Percentiles rank a stretch among this genome's conserved stretches.
Evolutionary conservation across 352 stramenopile genomes (phyloP).

Genomic region (Phytopythium cucurbitacearum): DNA sequence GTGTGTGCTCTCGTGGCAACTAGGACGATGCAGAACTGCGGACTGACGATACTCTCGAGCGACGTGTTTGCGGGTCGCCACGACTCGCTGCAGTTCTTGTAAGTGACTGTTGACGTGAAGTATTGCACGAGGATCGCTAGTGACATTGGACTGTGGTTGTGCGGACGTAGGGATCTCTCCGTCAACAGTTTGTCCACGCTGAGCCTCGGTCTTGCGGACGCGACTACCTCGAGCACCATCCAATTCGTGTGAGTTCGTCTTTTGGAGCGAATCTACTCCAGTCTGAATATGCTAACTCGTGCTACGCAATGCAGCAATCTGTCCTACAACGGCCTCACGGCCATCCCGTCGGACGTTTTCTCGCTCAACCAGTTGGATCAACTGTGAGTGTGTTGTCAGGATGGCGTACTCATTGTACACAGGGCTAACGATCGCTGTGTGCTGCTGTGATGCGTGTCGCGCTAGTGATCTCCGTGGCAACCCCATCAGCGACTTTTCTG

Average conservation of each 20-base stretch:
- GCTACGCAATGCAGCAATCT: constrained; percentile 14
- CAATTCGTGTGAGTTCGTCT: constrained; percentile 10
- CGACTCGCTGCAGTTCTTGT: constrained; percentile 9
- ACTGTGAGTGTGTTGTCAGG: constrained; percentile 10
- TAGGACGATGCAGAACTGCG: constrained; percentile 21
- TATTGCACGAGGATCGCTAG: background rate
- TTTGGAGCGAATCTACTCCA: background rate
- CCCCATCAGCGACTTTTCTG: constrained; percentile 28
- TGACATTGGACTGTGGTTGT: background rate
- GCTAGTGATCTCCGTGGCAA: constrained; percentile 17
- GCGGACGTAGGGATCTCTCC: constrained; percentile 14
- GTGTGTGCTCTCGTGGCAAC: background rate
- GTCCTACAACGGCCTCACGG: constrained; percentile 30
- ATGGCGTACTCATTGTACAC: background rate
- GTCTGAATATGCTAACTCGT: background rate
- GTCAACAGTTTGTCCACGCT: constrained; percentile 10
- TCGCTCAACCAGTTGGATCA: constrained; percentile 19
- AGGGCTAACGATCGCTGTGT: background rate
- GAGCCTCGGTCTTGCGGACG: constrained; percentile 7
- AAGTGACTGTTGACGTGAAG: background rate
- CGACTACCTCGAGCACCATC: constrained; percentile 4
- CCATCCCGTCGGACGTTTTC: constrained; percentile 19
- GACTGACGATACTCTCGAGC: constrained; percentile 9
- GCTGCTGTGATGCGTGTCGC: background rate
- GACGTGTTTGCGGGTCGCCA: constrained; percentile 9